phyloP scores from a whole-genome alignment of 2,329 filamentous ascomycete species.

The Orbilia oligospora region DNA sequence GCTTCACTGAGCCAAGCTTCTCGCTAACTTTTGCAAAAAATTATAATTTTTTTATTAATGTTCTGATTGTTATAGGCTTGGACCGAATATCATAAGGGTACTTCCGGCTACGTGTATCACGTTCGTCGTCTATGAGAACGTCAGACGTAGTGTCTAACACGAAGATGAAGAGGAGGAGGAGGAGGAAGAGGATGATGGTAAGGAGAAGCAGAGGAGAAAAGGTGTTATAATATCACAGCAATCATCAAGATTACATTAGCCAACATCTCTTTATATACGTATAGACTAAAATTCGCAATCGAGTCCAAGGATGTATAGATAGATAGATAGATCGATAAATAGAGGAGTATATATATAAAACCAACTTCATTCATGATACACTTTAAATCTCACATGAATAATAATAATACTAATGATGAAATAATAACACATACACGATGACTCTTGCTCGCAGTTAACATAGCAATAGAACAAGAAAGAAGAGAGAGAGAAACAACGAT shows the following conservation, averaged over 20 bases:
- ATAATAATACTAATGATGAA: neutral
- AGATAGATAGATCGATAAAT: too few species aligned
- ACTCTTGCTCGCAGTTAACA: neutral
- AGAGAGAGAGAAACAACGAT: neutral
- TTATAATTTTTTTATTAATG: neutral
- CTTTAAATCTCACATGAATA: neutral
- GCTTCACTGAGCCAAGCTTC: neutral
- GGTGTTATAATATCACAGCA: neutral
- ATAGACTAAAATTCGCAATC: too few species aligned
- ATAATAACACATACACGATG: conserved; percentile 2
- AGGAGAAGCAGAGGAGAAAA: neutral
- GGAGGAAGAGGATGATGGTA: neutral
- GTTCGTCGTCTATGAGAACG: conserved; percentile 97
- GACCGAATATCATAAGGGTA: conserved; percentile 90
- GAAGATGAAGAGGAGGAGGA: neutral
- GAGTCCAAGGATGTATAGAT: too few species aligned
- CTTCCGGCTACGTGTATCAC: conserved; percentile 96
- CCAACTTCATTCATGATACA: conserved; percentile 27
- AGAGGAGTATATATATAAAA: conserved; percentile 4
- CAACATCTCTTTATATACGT: neutral
- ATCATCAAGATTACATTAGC: neutral
- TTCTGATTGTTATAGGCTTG: conserved; percentile 69
- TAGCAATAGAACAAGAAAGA: too few species aligned
- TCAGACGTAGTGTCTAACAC: conserved; percentile 70
- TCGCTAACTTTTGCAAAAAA: conserved; percentile 37